Conservation (phyloP, 176 grass and related monocot genomes). For the Oryza brachyantha region DNA sequence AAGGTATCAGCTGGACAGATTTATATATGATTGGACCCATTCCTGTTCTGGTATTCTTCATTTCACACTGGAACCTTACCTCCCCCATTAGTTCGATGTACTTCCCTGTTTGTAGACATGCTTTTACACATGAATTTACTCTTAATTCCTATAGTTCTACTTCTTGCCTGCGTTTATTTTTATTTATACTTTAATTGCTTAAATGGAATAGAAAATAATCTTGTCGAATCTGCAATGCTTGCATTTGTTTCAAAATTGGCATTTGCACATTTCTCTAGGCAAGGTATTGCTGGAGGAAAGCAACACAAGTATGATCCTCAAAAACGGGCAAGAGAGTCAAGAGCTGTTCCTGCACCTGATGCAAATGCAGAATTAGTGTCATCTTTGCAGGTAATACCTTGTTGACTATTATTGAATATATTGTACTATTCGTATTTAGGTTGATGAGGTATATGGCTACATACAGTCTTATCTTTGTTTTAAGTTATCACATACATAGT, state of each 20-base stretch:
- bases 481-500: neutral
- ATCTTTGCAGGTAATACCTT: conserved; percentile 76
- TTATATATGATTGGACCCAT: too few species aligned
- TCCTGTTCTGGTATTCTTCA: too few species aligned
- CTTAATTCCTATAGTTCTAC: neutral
- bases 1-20: too few species aligned
- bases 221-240: conserved; percentile 5
- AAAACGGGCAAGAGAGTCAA: conserved; percentile 64
- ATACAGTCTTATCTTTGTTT: neutral
- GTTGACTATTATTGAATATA: conserved; percentile 19
- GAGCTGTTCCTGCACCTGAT: conserved; percentile 91
- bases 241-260: neutral
- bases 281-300: conserved; percentile 62
- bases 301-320: conserved; percentile 58
- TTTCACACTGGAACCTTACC: neutral
- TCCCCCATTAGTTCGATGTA: neutral
- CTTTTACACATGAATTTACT: neutral
- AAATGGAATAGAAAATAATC: neutral
- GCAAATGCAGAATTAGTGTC: conserved; percentile 93
- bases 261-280: conserved; percentile 39
- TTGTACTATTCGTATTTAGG: conserved; percentile 1
- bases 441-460: conserved; percentile 1
- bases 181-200: conserved; percentile 1
- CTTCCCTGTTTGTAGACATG: neutral
- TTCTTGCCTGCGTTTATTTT: neutral